A percentile compares a stretch with the other conserved stretches of the same genome.
Evolutionary conservation across 257 asterid species (phyloP).

Genomic region (Craterostigma plantagineum): DNA sequence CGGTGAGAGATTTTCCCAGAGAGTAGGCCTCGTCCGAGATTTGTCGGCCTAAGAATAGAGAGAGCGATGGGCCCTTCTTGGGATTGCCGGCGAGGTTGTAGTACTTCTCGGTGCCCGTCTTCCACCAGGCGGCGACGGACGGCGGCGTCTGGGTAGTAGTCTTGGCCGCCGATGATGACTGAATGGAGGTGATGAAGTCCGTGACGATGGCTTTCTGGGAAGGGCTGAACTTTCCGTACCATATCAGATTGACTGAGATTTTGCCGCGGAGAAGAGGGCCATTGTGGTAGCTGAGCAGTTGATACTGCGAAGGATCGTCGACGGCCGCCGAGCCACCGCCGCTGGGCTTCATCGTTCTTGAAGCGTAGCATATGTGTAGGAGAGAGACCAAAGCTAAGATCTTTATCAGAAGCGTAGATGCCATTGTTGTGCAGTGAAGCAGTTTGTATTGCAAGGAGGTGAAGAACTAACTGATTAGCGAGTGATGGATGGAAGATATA

Average conservation of each 20-base stretch:
- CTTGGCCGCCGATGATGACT: not conserved
- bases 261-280: not conserved
- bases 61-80: not conserved
- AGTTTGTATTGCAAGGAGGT: too few species aligned
- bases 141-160: not conserved
- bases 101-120: not conserved
- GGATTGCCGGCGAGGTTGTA: not conserved
- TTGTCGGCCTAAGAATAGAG: not conserved
- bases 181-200: not conserved
- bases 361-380: too few species aligned
- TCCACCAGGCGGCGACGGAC: conserved; percentile 1
- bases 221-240: not conserved
- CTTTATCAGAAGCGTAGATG: too few species aligned
- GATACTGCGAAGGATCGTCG: not conserved
- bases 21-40: not conserved
- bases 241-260: not conserved
- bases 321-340: too few species aligned
- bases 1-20: not conserved
- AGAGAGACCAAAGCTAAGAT: too few species aligned
- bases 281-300: not conserved
- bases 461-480: too few species aligned
- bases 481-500: too few species aligned
- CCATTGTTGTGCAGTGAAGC: too few species aligned
- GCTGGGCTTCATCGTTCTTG: too few species aligned
- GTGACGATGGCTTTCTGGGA: not conserved